Conservation (phyloP, 768 basidiomycete species). For the Antrodiella citrinella region DNA sequence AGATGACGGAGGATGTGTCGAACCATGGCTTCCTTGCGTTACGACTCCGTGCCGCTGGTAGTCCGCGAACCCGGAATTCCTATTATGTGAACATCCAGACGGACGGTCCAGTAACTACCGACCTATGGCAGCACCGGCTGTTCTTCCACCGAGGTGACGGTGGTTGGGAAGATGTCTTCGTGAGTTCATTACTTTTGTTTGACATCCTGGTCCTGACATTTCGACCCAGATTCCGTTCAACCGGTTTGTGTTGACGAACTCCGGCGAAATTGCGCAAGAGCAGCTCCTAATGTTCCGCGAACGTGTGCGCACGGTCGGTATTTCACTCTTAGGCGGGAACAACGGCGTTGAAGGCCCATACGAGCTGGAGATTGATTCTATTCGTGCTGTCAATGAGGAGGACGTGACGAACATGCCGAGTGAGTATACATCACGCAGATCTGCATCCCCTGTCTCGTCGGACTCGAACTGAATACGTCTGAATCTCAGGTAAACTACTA, state of each 20-base stretch:
- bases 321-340: constrained; percentile 82
- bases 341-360: constrained; percentile 66
- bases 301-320: constrained; percentile 72
- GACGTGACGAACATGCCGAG: constrained; percentile 33
- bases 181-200: constrained; percentile 31
- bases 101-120: constrained; percentile 68
- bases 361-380: constrained; percentile 76
- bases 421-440: constrained; percentile 11
- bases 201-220: not conserved
- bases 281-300: constrained; percentile 74
- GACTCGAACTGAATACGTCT: not conserved
- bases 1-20: constrained; percentile 77
- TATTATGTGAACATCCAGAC: constrained; percentile 95
- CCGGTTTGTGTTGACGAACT: constrained; percentile 67
- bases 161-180: constrained; percentile 78
- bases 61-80: constrained; percentile 68
- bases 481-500: not conserved
- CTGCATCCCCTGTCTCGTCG: not conserved
- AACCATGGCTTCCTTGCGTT: constrained; percentile 75
- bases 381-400: constrained; percentile 75
- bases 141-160: constrained; percentile 60
- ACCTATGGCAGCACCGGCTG: constrained; percentile 95
- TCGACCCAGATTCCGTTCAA: constrained; percentile 66
- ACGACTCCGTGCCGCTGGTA: constrained; percentile 70
- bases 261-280: constrained; percentile 58